Percentiles rank a stretch among this genome's conserved stretches.
These are phyloP conservation scores for Mycosphaerelloides madeirae DNA, from an alignment of 2,329 filamentous ascomycete species.

Conservation along the genomic window DNA sequence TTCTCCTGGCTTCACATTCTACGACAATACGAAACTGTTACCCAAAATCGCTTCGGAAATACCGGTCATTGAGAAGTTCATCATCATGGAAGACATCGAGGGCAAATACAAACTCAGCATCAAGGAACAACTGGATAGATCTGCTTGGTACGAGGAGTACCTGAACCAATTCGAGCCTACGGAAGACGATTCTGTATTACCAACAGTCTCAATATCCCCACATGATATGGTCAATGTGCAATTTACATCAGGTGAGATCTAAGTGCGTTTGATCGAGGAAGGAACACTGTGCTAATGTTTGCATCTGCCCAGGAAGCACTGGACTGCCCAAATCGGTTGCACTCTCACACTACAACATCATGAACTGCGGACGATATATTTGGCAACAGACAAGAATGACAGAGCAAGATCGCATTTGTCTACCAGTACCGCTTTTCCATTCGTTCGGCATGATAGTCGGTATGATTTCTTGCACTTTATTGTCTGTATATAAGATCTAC, in stretches of 20 bases:
- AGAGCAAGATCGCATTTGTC: constrained; percentile 65
- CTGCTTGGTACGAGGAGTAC: constrained; percentile 23
- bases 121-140: constrained; percentile 13
- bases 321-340: constrained; percentile 70
- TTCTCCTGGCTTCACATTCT: constrained; percentile 58
- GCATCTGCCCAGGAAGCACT: constrained; percentile 42
- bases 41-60: constrained; percentile 38
- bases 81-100: constrained; percentile 45
- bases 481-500: constrained; percentile 46
- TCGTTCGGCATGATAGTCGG: constrained; percentile 70
- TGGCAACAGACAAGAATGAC: constrained; percentile 27
- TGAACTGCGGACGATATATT: constrained; percentile 27
- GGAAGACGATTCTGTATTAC: constrained; percentile 13
- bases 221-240: constrained; percentile 29
- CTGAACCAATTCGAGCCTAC: constrained; percentile 16
- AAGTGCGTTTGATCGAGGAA: background rate
- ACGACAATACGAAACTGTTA: constrained; percentile 58
- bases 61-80: constrained; percentile 45
- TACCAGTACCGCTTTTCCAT: constrained; percentile 79
- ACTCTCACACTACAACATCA: constrained; percentile 41
- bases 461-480: constrained; percentile 41
- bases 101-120: constrained; percentile 19
- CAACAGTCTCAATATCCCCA: constrained; percentile 22
- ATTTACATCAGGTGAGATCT: constrained; percentile 60
- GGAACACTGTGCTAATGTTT: background rate